Percentiles rank a stretch among this genome's conserved stretches.
phyloP scores from a whole-genome alignment of 352 stramenopile genomes.

The Plasmopara muralis region DNA sequence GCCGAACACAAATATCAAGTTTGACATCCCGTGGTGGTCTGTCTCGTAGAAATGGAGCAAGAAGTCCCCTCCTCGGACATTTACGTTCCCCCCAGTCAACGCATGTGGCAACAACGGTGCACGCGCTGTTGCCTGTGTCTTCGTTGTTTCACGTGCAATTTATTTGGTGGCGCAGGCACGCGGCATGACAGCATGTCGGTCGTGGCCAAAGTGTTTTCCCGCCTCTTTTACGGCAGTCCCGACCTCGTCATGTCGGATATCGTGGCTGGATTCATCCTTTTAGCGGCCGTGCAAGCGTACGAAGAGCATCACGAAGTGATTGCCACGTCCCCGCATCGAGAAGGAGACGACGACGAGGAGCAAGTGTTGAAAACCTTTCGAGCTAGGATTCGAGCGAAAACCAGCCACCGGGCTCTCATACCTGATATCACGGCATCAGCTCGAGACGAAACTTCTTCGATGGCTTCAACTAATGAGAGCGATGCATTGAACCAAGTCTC shows the following conservation, averaged over 20 bases:
- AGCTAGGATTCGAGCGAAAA: constrained; percentile 30
- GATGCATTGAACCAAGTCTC: constrained; percentile 30
- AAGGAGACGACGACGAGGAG: constrained; percentile 31
- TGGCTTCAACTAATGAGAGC: constrained; percentile 14
- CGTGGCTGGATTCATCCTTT: constrained; percentile 73
- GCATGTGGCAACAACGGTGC: constrained; percentile 72
- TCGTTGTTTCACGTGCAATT: constrained; percentile 81
- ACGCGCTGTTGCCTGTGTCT: constrained; percentile 71
- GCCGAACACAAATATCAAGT: background rate
- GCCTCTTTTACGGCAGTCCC: constrained; percentile 81
- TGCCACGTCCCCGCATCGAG: constrained; percentile 19
- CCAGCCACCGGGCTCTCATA: constrained; percentile 15
- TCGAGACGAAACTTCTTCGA: constrained; percentile 9
- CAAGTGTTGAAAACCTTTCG: constrained; percentile 51
- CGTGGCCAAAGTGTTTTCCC: constrained; percentile 76
- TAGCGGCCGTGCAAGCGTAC: constrained; percentile 75
- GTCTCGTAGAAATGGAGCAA: constrained; percentile 40
- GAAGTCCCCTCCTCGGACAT: constrained; percentile 67
- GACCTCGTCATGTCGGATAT: constrained; percentile 87
- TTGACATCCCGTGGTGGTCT: constrained; percentile 7
- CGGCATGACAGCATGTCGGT: constrained; percentile 85
- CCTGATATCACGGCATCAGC: constrained; percentile 3
- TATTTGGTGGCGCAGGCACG: constrained; percentile 80
- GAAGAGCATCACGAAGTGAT: constrained; percentile 44
- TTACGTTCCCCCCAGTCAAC: constrained; percentile 69